Conservation (phyloP, 2,329 filamentous ascomycete species). For the Magnaporthales sp. region DNA sequence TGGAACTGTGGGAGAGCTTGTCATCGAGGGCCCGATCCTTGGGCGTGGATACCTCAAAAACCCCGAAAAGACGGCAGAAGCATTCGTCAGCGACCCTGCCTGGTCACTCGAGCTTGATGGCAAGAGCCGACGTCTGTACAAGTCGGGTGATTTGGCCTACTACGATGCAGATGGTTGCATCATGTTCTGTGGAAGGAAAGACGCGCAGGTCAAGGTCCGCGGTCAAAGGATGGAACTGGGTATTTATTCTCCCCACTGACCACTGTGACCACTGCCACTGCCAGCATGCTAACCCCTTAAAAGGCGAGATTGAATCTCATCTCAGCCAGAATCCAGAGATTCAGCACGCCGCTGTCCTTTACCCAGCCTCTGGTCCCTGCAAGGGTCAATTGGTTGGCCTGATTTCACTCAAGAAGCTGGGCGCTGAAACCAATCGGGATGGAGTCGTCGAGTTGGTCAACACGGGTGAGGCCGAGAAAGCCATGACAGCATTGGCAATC, state of each 20-base stretch:
- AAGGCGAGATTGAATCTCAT: conserved; percentile 7
- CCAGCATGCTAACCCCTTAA: neutral
- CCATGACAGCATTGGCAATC: neutral
- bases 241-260: neutral
- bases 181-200: conserved; percentile 3
- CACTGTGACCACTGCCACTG: too few species aligned
- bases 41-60: conserved; percentile 1
- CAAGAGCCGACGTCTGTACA: conserved; percentile 5
- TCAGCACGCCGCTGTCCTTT: neutral
- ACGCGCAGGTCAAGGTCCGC: conserved; percentile 6
- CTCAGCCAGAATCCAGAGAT: conserved; percentile 4
- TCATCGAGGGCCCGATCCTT: neutral
- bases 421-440: neutral
- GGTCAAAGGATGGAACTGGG: conserved; percentile 6
- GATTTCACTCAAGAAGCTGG: conserved; percentile 1
- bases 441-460: neutral
- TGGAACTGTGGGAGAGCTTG: conserved; percentile 13
- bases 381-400: conserved; percentile 3
- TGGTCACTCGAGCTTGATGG: conserved; percentile 2
- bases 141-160: conserved; percentile 5
- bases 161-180: neutral
- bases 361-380: neutral
- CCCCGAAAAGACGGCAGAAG: neutral
- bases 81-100: neutral
- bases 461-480: neutral